Percentiles rank a stretch among this genome's conserved stretches.
phyloP scores from a whole-genome alignment of 805 yeast species.

The Yarrowia phangngaensis region DNA sequence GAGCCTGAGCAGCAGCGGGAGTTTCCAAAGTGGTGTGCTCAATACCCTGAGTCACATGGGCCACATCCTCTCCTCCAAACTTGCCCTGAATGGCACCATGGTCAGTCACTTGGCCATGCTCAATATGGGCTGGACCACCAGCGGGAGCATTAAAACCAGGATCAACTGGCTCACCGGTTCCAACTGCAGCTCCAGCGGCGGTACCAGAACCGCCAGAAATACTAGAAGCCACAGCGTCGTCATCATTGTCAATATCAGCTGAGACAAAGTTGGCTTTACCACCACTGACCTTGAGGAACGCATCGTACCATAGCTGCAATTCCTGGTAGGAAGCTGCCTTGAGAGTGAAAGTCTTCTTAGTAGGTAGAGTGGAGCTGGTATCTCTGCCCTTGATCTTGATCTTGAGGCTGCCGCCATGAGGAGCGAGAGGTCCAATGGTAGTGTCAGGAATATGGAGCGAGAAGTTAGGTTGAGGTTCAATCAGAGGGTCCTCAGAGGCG shows the following conservation, averaged over 20 bases:
- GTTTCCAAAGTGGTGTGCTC: conserved; percentile 6
- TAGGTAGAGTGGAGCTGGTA: conserved; percentile 35
- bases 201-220: conserved; percentile 27
- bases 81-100: conserved; percentile 19
- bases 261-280: conserved; percentile 28
- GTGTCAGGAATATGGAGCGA: conserved; percentile 50
- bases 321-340: conserved; percentile 48
- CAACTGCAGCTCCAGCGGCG: conserved; percentile 29
- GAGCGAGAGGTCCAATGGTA: conserved; percentile 41
- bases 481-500: conserved; percentile 43
- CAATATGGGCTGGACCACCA: conserved; percentile 7
- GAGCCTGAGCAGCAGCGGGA: not conserved
- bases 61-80: conserved; percentile 19
- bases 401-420: conserved; percentile 41
- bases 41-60: conserved; percentile 6
- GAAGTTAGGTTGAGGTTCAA: conserved; percentile 47
- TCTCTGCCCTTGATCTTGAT: conserved; percentile 48
- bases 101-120: conserved; percentile 10
- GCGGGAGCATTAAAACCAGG: conserved; percentile 21
- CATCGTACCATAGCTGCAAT: conserved; percentile 47
- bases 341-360: conserved; percentile 42
- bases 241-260: conserved; percentile 11
- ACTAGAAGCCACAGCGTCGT: not conserved
- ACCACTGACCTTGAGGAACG: conserved; percentile 29
- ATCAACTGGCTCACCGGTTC: conserved; percentile 9